phyloP scores from a whole-genome alignment of 345 rosid genomes.

The Salix arbutifolia region DNA sequence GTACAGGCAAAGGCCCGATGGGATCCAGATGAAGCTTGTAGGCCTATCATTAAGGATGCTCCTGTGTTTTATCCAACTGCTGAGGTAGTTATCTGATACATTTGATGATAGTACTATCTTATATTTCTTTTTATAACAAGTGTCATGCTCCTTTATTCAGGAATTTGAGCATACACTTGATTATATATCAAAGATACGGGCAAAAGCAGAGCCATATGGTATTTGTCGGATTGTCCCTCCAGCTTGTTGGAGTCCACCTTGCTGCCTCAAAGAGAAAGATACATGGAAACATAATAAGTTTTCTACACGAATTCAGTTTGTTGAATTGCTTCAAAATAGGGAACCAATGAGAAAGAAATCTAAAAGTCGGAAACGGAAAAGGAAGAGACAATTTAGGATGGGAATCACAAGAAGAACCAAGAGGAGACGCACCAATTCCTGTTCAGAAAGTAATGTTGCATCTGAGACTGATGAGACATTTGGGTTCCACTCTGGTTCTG shows the following conservation, averaged over 20 bases:
- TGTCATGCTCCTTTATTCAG: conserved; percentile 34
- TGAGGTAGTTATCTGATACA: conserved; percentile 50
- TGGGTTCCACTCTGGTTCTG: conserved; percentile 84
- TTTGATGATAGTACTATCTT: neutral
- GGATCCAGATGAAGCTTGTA: conserved; percentile 71
- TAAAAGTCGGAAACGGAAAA: conserved; percentile 67
- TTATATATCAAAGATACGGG: conserved; percentile 78
- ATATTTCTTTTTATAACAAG: neutral
- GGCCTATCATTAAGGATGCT: conserved; percentile 76
- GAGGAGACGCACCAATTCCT: conserved; percentile 45
- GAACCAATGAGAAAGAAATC: conserved; percentile 73
- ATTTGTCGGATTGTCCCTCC: conserved; percentile 98
- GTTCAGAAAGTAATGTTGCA: conserved; percentile 43
- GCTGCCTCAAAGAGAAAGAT: conserved; percentile 58
- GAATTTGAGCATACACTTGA: conserved; percentile 88
- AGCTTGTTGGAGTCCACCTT: conserved; percentile 78
- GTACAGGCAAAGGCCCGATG: conserved; percentile 74
- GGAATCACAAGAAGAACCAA: conserved; percentile 48
- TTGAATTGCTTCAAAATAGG: conserved; percentile 90
- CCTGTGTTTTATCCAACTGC: conserved; percentile 80
- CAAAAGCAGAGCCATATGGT: conserved; percentile 74
- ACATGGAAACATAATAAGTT: conserved; percentile 73
- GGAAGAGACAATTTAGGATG: conserved; percentile 52
- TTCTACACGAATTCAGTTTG: conserved; percentile 79
- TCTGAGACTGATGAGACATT: conserved; percentile 70